Base-by-base conservation (phyloP, 306 rosid genomes). In the Dalbergia cochinchinensis region DNA sequence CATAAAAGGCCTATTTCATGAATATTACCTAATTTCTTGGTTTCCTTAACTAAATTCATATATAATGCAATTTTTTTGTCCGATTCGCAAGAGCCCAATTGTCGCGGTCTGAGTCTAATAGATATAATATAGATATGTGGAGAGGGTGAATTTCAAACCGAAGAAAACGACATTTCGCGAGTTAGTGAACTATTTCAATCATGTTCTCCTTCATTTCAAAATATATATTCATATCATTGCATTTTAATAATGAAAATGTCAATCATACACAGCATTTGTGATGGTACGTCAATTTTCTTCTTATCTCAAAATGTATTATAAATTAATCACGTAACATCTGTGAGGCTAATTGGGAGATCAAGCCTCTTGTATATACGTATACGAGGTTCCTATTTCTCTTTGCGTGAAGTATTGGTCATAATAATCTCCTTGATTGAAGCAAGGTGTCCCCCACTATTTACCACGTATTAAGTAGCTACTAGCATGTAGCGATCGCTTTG, bases 11-110 rank as follows among this genome's bases (percentile, higher is more conserved):
- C 31, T 33, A 18, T 16, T 31, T 44, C 11, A 8, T 70, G 59
- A 60, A 59, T 47, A 78, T 61, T 50, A 83, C 87, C 83, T 83
- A 83, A 78, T 80, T 47, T 66, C 5, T 60, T 41, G 16, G n/a
- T 37, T 66, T 66, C 10, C 37, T 57, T 48, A 44, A 41, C 66
- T 77, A 39, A 57, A 59, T 73, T 73, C 59, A 39, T 73, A 20
- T 57, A n/a, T 18, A 65, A 16, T 4, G 19, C 2, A 39, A 8
- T 5, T 35, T 18, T 35, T 69, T 66, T 59, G 83, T 72, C 71
- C 42, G 5, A 22, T 65, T 78, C 61, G 44, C 65, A 54, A 45
- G 19, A 44, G 59, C 55, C 55, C 62, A 50, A 41, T 69, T 20
- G 14, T 45, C 51, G 71, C 16, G n/a, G 66, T 35, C 71, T 55